Percentiles rank a stretch among this genome's conserved stretches.
phyloP scores from a whole-genome alignment of 257 asterid genomes.

The Nicotiana tabacum region DNA sequence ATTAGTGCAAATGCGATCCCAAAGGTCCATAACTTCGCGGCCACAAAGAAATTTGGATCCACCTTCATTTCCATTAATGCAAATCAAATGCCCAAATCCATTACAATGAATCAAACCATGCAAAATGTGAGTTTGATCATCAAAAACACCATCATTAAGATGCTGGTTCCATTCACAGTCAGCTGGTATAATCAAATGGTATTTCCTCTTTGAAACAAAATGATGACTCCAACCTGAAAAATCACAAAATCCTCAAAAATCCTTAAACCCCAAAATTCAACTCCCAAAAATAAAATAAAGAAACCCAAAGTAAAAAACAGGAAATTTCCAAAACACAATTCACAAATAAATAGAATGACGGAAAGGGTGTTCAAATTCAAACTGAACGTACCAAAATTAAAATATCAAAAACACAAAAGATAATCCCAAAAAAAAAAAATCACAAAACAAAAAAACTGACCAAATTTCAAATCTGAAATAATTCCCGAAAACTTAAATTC shows the following conservation, averaged over 20 bases:
- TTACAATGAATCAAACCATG: constrained; percentile 89
- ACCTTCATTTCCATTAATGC: constrained; percentile 80
- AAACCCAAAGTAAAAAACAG: neutral
- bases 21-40: constrained; percentile 73
- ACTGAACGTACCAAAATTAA: neutral
- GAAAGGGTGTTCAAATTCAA: neutral
- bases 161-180: constrained; percentile 66
- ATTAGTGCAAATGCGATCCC: constrained; percentile 76
- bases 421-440: too few relatives aligned
- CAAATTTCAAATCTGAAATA: neutral
- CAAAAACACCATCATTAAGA: constrained; percentile 47
- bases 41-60: constrained; percentile 66
- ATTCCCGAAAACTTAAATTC: neutral
- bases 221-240: constrained; percentile 86
- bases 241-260: neutral
- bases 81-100: constrained; percentile 80
- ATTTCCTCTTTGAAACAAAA: constrained; percentile 74
- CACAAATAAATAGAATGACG: neutral
- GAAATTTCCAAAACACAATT: neutral
- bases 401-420: too few relatives aligned
- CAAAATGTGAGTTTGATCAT: constrained; percentile 59
- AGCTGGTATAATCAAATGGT: constrained; percentile 76
- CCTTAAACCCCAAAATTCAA: neutral
- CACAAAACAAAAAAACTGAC: too few relatives aligned
- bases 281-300: too few relatives aligned